phyloP scores from a whole-genome alignment of 2,329 filamentous ascomycete genomes.

The Piedraia hortae region DNA sequence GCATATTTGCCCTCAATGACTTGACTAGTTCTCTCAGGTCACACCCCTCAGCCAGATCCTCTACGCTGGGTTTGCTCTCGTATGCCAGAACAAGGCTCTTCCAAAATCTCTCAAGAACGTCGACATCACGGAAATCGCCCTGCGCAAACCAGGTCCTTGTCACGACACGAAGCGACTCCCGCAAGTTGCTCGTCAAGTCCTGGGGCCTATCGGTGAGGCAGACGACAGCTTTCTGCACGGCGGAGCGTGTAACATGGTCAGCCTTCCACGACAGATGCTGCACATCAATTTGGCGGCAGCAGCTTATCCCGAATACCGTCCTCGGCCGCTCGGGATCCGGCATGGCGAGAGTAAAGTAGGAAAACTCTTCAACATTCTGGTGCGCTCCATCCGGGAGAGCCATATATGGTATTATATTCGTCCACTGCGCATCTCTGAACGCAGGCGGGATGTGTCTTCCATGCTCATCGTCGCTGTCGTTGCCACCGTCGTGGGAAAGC shows the following conservation, averaged over 20 bases:
- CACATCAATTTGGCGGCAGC: constrained; percentile 72
- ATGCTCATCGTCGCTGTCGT: constrained; percentile 55
- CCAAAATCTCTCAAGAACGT: constrained; percentile 40
- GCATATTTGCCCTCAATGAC: constrained; percentile 80
- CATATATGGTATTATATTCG: constrained; percentile 96
- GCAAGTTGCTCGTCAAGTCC: constrained; percentile 54
- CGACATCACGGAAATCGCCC: constrained; percentile 70
- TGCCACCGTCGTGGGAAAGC: constrained; percentile 49
- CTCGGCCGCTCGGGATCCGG: constrained; percentile 9
- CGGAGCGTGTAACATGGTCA: constrained; percentile 80
- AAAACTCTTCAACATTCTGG: constrained; percentile 86
- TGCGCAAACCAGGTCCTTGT: constrained; percentile 94
- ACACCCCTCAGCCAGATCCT: constrained; percentile 61
- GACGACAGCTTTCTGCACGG: constrained; percentile 92
- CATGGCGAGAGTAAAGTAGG: constrained; percentile 61
- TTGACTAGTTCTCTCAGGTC: constrained; percentile 49
- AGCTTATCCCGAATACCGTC: constrained; percentile 75
- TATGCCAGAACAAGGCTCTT: neutral
- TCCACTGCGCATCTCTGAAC: no score
- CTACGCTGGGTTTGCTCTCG: neutral
- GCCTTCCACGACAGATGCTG: constrained; percentile 49
- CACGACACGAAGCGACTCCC: constrained; percentile 70
- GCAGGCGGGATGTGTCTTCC: constrained; percentile 76
- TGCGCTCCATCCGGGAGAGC: constrained; percentile 87
- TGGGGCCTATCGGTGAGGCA: constrained; percentile 80